These are phyloP conservation scores for Carallia brachiata DNA, from an alignment of 345 rosid genomes.

Conservation along the genomic window DNA sequence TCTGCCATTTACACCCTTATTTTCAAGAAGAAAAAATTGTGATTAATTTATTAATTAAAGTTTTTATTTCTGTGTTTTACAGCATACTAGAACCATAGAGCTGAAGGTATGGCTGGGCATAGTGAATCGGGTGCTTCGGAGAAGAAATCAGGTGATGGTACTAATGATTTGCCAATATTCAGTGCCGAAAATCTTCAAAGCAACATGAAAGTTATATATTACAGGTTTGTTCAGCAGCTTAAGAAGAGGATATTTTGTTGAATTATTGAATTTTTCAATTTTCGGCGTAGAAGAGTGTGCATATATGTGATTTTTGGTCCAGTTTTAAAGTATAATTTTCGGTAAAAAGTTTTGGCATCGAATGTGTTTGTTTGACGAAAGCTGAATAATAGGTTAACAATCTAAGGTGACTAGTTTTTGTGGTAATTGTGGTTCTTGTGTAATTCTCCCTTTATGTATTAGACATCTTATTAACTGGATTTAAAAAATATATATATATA, in stretches of 20 bases:
- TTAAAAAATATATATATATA: too few species aligned
- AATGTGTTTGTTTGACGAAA: too few species aligned
- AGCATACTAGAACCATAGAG: not conserved
- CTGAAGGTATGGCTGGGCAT: slow-evolving; percentile 49
- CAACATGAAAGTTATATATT: slow-evolving; percentile 86
- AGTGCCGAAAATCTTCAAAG: slow-evolving; percentile 80
- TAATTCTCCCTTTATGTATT: too few species aligned
- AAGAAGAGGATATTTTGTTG: not conserved
- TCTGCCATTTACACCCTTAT: not conserved
- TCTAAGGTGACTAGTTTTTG: too few species aligned
- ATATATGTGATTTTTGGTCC: not conserved
- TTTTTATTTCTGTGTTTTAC: not conserved
- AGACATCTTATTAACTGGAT: too few species aligned
- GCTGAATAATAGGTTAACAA: too few species aligned
- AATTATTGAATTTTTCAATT: not conserved
- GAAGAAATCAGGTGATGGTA: slow-evolving; percentile 57
- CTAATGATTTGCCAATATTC: slow-evolving; percentile 60
- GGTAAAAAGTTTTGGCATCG: too few species aligned
- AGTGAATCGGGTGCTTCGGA: slow-evolving; percentile 50
- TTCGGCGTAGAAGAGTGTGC: too few species aligned
- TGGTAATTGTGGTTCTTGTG: too few species aligned
- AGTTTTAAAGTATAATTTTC: not conserved
- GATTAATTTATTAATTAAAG: not conserved
- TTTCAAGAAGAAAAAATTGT: not conserved
- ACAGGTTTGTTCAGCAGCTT: slow-evolving; percentile 52